Evolutionary conservation across 1,284 basidiomycete genomes (phyloP).

Genomic region (Marasmius oreades): DNA sequence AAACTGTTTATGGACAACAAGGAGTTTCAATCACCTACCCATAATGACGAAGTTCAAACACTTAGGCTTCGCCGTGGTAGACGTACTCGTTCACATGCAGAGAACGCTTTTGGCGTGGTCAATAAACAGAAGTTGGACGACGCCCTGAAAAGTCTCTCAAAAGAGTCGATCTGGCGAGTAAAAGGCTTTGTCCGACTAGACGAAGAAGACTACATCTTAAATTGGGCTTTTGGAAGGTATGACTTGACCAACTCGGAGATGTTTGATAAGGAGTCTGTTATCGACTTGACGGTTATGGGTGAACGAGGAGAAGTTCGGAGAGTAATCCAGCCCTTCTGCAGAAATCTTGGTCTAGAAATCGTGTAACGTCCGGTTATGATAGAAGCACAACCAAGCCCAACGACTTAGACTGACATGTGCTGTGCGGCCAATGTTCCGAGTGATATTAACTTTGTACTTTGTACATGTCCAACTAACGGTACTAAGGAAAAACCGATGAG

Average conservation of each 20-base stretch:
- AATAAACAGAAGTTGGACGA: conserved; percentile 33
- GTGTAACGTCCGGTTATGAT: background rate
- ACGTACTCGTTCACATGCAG: background rate
- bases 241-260: conserved; percentile 52
- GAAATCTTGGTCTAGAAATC: conserved; percentile 34
- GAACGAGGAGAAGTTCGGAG: conserved; percentile 75
- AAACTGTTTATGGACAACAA: conserved; percentile 57
- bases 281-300: conserved; percentile 84
- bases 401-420: too few relatives aligned
- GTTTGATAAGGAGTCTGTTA: conserved; percentile 30
- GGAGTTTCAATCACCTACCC: conserved; percentile 29
- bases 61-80: conserved; percentile 53
- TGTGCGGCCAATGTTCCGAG: too few relatives aligned
- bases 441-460: too few relatives aligned
- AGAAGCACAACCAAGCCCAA: too few relatives aligned
- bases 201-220: conserved; percentile 57
- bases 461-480: too few relatives aligned
- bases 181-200: conserved; percentile 77
- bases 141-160: conserved; percentile 55
- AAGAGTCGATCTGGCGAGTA: conserved; percentile 71
- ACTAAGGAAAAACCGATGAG: too few relatives aligned
- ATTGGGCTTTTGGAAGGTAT: conserved; percentile 88
- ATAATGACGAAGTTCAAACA: conserved; percentile 84
- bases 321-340: conserved; percentile 55
- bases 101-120: conserved; percentile 13